Base-by-base conservation (phyloP, 257 asterid genomes). In the Fraxinus quadrangulata region DNA sequence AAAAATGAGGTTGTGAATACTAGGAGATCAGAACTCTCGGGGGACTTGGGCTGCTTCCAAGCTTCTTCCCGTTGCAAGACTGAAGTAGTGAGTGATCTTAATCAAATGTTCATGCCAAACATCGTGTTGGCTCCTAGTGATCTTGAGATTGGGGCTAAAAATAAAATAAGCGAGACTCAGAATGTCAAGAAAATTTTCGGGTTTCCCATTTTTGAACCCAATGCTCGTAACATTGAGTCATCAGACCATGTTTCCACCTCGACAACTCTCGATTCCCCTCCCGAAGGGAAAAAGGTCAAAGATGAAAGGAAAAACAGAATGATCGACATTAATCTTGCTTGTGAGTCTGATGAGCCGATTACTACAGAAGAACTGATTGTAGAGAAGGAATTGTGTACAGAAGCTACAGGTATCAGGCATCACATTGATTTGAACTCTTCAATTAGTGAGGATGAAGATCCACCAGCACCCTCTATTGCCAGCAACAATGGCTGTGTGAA, bases 261-360 rank as follows among this genome's bases (percentile, higher is more conserved):
- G 0, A 84, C 80, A 24, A 71, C 78, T 33, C 71, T 54, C 21
- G 74, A 61, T 76, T 67, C 75, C 73, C 51, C 81, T 74, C 82
- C 72, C 23, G 75, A 81, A 69, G 83, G 85, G 51, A 84, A 72
- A 40, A 34, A 40, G 51, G 74, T 56, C 31, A 74, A 24, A 70
- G 77, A 75, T 49, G 87, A 86, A 78, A 82, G 76, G 82, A 86
- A 83, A 82, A 81, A 81, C 23, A 19, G 63, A 77, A 74, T 87
- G 47, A 90, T 96, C 30, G 99, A 96, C 83, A 93, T 96, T 75
- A 95, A 95, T 59, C 75, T 95, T 42, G 96, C 90, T 83, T 90
- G 85, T 82, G 93, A 89, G 51, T 86, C 89, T 10, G 93, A 90
- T 71, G 90, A 90, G 71, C 78, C 67, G 68, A 75, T 73, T 70